phyloP scores from a whole-genome alignment of 176 grass and related monocot genomes.

The Cenchrus fungigraminus region DNA sequence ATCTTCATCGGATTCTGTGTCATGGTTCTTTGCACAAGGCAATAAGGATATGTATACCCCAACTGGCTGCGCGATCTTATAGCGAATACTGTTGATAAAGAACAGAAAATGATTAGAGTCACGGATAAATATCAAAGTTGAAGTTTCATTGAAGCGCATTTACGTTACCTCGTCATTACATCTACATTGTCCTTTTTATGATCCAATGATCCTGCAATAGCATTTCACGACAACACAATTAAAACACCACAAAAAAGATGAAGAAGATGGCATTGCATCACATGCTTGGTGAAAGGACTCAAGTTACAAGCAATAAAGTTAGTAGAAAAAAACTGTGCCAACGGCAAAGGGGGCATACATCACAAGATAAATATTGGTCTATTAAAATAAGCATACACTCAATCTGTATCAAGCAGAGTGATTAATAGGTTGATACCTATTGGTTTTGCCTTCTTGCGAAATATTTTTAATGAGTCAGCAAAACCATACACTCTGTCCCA shows the following conservation, averaged over 20 bases:
- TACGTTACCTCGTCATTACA: constrained; percentile 48
- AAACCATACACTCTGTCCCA: constrained; percentile 62
- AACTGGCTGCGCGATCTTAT: constrained; percentile 5
- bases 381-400: neutral
- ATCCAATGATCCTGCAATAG: constrained; percentile 37
- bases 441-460: constrained; percentile 54
- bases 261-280: neutral
- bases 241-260: constrained; percentile 29
- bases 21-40: constrained; percentile 13
- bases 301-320: neutral
- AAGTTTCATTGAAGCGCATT: neutral
- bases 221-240: constrained; percentile 28
- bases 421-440: constrained; percentile 40
- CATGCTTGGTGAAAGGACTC: neutral
- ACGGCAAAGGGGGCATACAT: neutral
- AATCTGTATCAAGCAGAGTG: neutral
- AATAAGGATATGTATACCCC: constrained; percentile 26
- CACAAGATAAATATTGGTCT: neutral
- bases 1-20: neutral
- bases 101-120: constrained; percentile 9
- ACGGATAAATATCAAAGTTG: neutral
- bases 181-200: constrained; percentile 8
- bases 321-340: neutral
- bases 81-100: constrained; percentile 18
- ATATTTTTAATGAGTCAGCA: constrained; percentile 59